Evolutionary conservation across 2,329 filamentous ascomycete species (phyloP), one percentile per base, ranked within the genome.

Genomic region (Rhynchosporium agropyri): DNA sequence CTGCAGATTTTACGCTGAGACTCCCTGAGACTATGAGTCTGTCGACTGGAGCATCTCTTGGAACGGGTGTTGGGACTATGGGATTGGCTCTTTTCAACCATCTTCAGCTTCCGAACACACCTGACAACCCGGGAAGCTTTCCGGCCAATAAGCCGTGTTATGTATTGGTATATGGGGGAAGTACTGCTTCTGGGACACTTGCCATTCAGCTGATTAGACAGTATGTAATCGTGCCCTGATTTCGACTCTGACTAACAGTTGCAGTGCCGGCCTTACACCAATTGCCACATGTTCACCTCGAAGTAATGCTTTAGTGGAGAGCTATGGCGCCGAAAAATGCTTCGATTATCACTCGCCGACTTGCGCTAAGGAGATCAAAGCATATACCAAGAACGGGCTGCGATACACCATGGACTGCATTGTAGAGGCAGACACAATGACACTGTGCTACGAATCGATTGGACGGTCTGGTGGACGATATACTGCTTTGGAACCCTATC

Each of bases 161-260:
- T 38, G 74, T 83, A 0, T 70, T 83, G 1, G 76, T 83, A 3
- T 77, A 76, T 51, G 81, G 80, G 1, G 82, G 80, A 1, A 74
- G 72, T 40, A 80, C 79, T 1, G 72, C 79, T 0, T 76, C 73
- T 0, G 81, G 80, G 0, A 78, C 77, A 0, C 69, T 76, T 58
- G 79, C 78, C 0, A 76, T 80, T 3, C 81, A 83, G 66, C 51
- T 81, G 13, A 67, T 79, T 15, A 76, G 72, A 42, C 63, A 72
- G 70, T 76, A 56, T 64, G 72, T 63, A 4, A n/a, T 42, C 13
- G 46, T 28, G 0, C 15, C 4, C n/a, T 54, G 46, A 38, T 13
- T 36, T 10, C 33, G 40, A 13, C 45, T 12, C 26, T 56, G 40
- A 40, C 45, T 64, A 28, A 43, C 3, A 29, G 42, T 15, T 60